phyloP scores from a whole-genome alignment of 1,284 basidiomycete species.

The Moesziomyces aphidis region DNA sequence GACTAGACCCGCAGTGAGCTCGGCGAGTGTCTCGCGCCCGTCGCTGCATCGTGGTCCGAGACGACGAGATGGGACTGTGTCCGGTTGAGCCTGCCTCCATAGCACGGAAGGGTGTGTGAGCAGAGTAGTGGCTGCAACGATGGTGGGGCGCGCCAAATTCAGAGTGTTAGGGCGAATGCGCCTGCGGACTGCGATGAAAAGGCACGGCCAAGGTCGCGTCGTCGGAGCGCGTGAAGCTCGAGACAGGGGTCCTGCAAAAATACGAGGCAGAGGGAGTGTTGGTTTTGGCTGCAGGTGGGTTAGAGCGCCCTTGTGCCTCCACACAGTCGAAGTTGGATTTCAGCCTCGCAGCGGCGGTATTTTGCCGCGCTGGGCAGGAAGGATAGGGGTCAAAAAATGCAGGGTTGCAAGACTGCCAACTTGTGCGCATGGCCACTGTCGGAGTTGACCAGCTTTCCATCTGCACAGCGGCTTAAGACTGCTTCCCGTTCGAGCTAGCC shows the following conservation, averaged over 20 bases:
- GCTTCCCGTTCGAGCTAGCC: background rate
- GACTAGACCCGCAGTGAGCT: slow-evolving; percentile 3
- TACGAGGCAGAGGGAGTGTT: background rate
- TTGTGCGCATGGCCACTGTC: background rate
- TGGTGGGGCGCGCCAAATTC: background rate
- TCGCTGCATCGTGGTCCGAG: no score
- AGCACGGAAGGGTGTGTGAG: background rate
- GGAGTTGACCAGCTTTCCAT: slow-evolving; percentile 31
- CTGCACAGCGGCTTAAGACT: background rate
- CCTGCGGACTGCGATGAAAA: background rate
- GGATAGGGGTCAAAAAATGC: background rate
- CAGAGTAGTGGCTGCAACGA: background rate
- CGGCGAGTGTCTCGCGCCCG: background rate
- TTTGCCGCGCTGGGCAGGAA: background rate
- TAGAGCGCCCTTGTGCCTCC: background rate
- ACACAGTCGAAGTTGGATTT: background rate
- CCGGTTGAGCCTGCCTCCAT: no score
- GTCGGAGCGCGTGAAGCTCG: background rate
- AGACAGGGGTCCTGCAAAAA: no score
- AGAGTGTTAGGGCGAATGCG: background rate
- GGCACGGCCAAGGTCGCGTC: background rate
- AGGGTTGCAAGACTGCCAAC: background rate
- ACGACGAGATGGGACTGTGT: no score
- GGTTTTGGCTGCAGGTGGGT: no score
- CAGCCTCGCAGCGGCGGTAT: background rate